A percentile compares a stretch with the other conserved stretches of the same genome.
These are phyloP conservation scores for Pythium pyrilobum DNA, from an alignment of 352 stramenopile genomes.

Conservation along the genomic window DNA sequence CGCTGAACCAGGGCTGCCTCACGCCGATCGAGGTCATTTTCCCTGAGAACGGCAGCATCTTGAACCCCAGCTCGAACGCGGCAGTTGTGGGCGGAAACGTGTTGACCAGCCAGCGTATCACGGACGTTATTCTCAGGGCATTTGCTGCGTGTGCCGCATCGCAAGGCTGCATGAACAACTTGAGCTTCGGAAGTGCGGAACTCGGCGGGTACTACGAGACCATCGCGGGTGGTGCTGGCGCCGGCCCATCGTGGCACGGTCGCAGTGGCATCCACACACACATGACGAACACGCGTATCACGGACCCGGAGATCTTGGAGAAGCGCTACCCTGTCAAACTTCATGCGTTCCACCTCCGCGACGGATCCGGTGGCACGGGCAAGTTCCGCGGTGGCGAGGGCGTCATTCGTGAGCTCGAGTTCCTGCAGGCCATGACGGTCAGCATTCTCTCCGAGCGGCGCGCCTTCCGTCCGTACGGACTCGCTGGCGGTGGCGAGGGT, in stretches of 20 bases:
- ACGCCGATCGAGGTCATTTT: conserved; percentile 96
- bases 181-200: conserved; percentile 96
- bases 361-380: conserved; percentile 89
- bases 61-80: conserved; percentile 94
- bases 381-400: conserved; percentile 92
- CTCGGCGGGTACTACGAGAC: conserved; percentile 99
- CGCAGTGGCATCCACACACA: conserved; percentile 97
- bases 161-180: conserved; percentile 99
- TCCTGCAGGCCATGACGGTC: conserved; percentile 92
- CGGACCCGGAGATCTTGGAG: conserved; percentile 99
- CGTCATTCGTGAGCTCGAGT: conserved; percentile 95
- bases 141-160: conserved; percentile 96
- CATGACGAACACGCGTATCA: conserved; percentile 99
- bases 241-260: conserved; percentile 95
- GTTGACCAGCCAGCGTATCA: conserved; percentile 96
- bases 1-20: conserved; percentile 97
- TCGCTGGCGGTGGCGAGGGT: conserved; percentile 89
- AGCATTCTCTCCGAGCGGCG: conserved; percentile 97
- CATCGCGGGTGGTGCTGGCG: conserved; percentile 96
- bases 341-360: conserved; percentile 76
- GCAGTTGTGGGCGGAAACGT: conserved; percentile 99
- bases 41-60: conserved; percentile 85
- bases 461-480: conserved; percentile 93
- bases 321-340: conserved; percentile 92
- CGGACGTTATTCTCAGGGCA: conserved; percentile 97